Conservation (phyloP, 108 stramenopile species). For the Cylindrotheca fusiformis region DNA sequence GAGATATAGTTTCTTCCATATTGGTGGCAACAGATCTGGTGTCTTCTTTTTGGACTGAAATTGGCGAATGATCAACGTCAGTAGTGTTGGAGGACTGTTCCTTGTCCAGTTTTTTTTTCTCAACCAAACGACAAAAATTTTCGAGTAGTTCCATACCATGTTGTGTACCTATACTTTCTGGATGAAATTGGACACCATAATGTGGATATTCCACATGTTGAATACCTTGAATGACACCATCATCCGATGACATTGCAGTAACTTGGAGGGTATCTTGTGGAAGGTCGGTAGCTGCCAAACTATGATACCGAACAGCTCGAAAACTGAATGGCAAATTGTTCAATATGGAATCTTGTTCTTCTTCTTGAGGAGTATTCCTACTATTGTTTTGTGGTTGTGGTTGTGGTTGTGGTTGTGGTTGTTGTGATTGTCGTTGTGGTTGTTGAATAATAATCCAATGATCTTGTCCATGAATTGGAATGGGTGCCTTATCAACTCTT, state of each 20-base stretch:
- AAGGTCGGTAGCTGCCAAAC: slow-evolving; percentile 54
- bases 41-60: background rate
- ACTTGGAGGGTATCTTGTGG: slow-evolving; percentile 16
- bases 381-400: background rate
- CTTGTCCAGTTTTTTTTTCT: slow-evolving; percentile 9
- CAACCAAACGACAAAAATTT: slow-evolving; percentile 66
- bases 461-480: slow-evolving; percentile 89
- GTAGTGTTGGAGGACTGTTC: background rate
- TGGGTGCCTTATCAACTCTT: slow-evolving; percentile 34
- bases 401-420: slow-evolving; percentile 1
- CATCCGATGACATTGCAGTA: slow-evolving; percentile 18
- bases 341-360: slow-evolving; percentile 43
- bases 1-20: no score
- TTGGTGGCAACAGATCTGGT: no score
- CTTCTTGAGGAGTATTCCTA: background rate
- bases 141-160: slow-evolving; percentile 51
- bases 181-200: slow-evolving; percentile 95
- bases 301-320: slow-evolving; percentile 93
- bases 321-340: slow-evolving; percentile 36
- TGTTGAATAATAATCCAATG: no score
- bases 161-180: slow-evolving; percentile 89
- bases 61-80: background rate
- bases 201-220: slow-evolving; percentile 73
- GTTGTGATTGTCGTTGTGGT: no score
- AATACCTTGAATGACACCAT: slow-evolving; percentile 75